Percentiles rank a stretch among this genome's conserved stretches.
phyloP scores from a whole-genome alignment of 1,284 basidiomycete species.

The Trichosporon coremiiforme region DNA sequence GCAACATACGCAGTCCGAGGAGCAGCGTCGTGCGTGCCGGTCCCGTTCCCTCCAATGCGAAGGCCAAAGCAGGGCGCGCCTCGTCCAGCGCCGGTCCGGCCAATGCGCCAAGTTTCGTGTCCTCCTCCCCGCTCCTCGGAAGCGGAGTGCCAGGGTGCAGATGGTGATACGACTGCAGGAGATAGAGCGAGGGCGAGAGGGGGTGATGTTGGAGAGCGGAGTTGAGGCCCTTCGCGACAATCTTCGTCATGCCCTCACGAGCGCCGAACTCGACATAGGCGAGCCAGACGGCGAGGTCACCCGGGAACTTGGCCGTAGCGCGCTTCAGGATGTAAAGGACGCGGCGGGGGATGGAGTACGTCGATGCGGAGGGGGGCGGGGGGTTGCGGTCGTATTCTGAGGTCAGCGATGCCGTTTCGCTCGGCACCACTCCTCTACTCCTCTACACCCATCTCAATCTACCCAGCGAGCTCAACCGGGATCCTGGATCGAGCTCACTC shows the following conservation, averaged over 20 bases:
- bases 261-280: constrained; percentile 85
- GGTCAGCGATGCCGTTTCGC: constrained; percentile 4
- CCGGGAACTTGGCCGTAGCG: constrained; percentile 83
- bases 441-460: no score
- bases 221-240: constrained; percentile 70
- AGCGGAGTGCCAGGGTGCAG: constrained; percentile 70
- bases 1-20: constrained; percentile 77
- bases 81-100: background rate
- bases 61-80: constrained; percentile 33
- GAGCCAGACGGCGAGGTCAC: constrained; percentile 81
- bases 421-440: no score
- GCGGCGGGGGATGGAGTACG: constrained; percentile 76
- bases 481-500: no score
- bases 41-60: constrained; percentile 53
- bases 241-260: constrained; percentile 73
- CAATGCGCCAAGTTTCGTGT: background rate
- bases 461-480: no score
- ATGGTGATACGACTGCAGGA: constrained; percentile 83
- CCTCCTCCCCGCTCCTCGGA: constrained; percentile 46
- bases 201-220: constrained; percentile 86
- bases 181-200: constrained; percentile 74
- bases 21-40: constrained; percentile 82
- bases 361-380: constrained; percentile 68
- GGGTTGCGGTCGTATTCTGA: constrained; percentile 50
- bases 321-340: constrained; percentile 90